Evolutionary conservation across 1,284 basidiomycete genomes (phyloP).

Genomic region (Austropuccinia psidii): DNA sequence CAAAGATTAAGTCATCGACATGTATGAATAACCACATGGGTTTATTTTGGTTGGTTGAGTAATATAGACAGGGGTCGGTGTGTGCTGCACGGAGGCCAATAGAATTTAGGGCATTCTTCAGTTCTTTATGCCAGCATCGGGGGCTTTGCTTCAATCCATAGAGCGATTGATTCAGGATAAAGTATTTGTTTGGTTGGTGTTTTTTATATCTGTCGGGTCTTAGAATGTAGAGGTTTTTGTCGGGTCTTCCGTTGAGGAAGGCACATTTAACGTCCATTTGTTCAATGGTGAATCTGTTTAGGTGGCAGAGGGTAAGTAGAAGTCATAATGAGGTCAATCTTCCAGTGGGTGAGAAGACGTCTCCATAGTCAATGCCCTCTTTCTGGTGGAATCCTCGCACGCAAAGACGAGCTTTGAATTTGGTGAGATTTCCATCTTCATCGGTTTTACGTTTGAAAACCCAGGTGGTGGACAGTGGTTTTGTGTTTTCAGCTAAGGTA

Average conservation of each 20-base stretch:
- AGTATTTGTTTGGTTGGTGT: neutral
- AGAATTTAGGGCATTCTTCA: neutral
- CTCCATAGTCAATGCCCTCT: constrained; percentile 1
- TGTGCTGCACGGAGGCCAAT: neutral
- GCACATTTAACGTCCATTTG: neutral
- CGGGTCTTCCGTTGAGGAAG: constrained; percentile 1
- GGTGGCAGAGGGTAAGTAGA: neutral
- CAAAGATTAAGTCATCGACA: neutral
- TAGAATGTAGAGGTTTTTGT: neutral
- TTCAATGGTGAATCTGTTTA: neutral
- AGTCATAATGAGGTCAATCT: neutral
- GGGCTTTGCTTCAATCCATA: neutral
- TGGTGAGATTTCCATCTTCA: neutral
- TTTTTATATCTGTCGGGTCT: neutral
- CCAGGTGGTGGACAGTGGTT: neutral
- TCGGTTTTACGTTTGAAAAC: no score
- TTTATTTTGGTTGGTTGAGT: neutral
- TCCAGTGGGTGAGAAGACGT: constrained; percentile 1
- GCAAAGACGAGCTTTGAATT: constrained; percentile 13
- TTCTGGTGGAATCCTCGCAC: neutral
- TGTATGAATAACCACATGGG: neutral
- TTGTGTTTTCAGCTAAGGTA: neutral
- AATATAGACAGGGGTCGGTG: neutral
- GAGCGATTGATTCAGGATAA: neutral
- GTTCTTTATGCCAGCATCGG: neutral